Evolutionary conservation across 805 yeast species (phyloP), one percentile per base, ranked within the genome.

Genomic region (Starmerella stellata): DNA sequence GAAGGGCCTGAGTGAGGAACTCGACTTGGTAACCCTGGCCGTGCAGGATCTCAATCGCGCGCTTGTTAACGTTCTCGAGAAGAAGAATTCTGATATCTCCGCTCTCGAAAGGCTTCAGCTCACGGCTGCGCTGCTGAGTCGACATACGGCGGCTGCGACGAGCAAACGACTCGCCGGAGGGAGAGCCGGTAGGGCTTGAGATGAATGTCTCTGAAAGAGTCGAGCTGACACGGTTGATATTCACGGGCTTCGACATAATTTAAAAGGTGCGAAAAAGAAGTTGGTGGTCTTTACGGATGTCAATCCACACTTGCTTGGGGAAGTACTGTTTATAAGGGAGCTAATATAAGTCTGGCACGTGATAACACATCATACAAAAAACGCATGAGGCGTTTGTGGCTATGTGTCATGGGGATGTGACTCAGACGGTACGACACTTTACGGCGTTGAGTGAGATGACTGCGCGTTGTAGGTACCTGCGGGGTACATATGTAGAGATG

Each of bases 1-100:
- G 76, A 52, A 90, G 64, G 4, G 95, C 80, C 39, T 85, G 65
- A 66, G 82, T 85, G 66, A 76, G 72, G 62, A 80, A 81, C 59
- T 90, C 98, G 38, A 90, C 93, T 65, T 90, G 96, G 66, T 90
- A 90, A 42, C 98, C 98, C 66, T 90, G 95, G 39, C 68, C 69
- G 44, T 66, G 68, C 62, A 90, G 77, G 46, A 83, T 82, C 38
- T 75, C 73, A 49, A 90, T 71, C 36, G 98, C 98, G 36, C 95
- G 82, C 60, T 71, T 69, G 58, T 90, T 90, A 52, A 90, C 94
- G 54, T 90, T 90, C 63, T 90, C 98, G 46, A 90, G 67, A 47
- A 90, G 62, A 51, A 90, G 65, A 44, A 90, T 79, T 65, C 85
- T 87, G 63, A 87, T 78, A 56, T 90, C 98, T 46, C 90, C 95